Conservation (phyloP, 768 basidiomycete species). For the Suillus lakei region DNA sequence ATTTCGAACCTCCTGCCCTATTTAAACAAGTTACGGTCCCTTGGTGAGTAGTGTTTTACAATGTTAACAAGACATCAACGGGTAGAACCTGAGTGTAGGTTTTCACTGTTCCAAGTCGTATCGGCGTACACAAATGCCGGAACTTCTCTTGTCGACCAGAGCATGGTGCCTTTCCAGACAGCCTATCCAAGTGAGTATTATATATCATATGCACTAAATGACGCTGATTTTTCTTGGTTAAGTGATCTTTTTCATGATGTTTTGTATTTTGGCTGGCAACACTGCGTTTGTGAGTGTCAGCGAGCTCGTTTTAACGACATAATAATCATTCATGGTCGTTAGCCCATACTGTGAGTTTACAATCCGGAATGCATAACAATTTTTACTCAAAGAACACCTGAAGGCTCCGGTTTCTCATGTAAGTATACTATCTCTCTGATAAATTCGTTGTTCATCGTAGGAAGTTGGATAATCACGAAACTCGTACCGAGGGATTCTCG, state of each 20-base stretch:
- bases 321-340: conserved; percentile 10
- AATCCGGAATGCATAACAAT: conserved; percentile 5
- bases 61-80: neutral
- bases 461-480: conserved; percentile 78
- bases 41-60: conserved; percentile 54
- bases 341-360: conserved; percentile 85
- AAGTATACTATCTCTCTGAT: conserved; percentile 30
- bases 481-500: conserved; percentile 61
- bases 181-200: conserved; percentile 61
- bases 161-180: conserved; percentile 89
- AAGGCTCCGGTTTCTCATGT: conserved; percentile 87
- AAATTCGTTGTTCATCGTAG: conserved; percentile 10
- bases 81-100: conserved; percentile 51
- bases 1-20: conserved; percentile 65
- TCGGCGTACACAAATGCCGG: conserved; percentile 92
- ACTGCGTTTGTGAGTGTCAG: conserved; percentile 81
- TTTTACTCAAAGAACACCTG: neutral
- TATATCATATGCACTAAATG: neutral
- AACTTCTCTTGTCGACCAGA: conserved; percentile 83
- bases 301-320: neutral
- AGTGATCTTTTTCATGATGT: conserved; percentile 69
- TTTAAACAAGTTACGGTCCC: conserved; percentile 57
- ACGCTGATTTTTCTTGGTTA: neutral
- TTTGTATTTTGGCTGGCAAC: conserved; percentile 90
- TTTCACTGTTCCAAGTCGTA: conserved; percentile 80